Evolutionary conservation across 805 yeast species (phyloP).

Genomic region (Teunomyces barrocoloradensis): DNA sequence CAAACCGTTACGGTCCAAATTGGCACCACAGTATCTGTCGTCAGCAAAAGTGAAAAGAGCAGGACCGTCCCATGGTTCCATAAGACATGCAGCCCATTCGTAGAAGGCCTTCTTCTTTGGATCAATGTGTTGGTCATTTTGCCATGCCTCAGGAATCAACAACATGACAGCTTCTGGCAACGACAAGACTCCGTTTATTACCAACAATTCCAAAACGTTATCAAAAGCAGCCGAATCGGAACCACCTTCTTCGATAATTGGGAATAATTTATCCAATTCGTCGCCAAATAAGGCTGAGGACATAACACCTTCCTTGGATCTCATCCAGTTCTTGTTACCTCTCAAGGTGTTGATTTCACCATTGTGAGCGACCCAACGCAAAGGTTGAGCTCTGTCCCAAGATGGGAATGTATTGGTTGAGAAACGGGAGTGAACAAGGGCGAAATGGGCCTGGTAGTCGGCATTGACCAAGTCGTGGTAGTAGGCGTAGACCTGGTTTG

Average conservation of each 20-base stretch:
- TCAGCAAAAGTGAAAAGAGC: slow-evolving; percentile 95
- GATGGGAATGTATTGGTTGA: slow-evolving; percentile 98
- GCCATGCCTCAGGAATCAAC: slow-evolving; percentile 98
- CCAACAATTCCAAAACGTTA: slow-evolving; percentile 88
- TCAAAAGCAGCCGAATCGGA: slow-evolving; percentile 98
- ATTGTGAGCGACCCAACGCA: slow-evolving; percentile 96
- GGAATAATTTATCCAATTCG: slow-evolving; percentile 85
- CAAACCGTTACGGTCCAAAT: slow-evolving; percentile 93
- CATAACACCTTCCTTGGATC: slow-evolving; percentile 98
- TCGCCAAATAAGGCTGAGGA: slow-evolving; percentile 83
- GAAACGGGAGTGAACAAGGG: slow-evolving; percentile 94
- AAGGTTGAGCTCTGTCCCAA: slow-evolving; percentile 99
- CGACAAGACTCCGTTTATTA: slow-evolving; percentile 86
- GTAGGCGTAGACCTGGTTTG: slow-evolving; percentile 92
- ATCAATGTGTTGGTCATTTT: slow-evolving; percentile 81
- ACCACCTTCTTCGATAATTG: slow-evolving; percentile 97
- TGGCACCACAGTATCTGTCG: slow-evolving; percentile 98
- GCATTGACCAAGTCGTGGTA: slow-evolving; percentile 90
- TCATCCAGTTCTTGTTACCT: slow-evolving; percentile 99
- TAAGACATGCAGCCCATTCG: slow-evolving; percentile 98
- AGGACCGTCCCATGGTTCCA: slow-evolving; percentile 99
- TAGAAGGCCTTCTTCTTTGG: slow-evolving; percentile 91
- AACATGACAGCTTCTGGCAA: slow-evolving; percentile 97
- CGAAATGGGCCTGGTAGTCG: slow-evolving; percentile 92
- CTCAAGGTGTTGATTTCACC: slow-evolving; percentile 97